Evolutionary conservation across 2,329 filamentous ascomycete species (phyloP).

Genomic region (Apiospora sp.): DNA sequence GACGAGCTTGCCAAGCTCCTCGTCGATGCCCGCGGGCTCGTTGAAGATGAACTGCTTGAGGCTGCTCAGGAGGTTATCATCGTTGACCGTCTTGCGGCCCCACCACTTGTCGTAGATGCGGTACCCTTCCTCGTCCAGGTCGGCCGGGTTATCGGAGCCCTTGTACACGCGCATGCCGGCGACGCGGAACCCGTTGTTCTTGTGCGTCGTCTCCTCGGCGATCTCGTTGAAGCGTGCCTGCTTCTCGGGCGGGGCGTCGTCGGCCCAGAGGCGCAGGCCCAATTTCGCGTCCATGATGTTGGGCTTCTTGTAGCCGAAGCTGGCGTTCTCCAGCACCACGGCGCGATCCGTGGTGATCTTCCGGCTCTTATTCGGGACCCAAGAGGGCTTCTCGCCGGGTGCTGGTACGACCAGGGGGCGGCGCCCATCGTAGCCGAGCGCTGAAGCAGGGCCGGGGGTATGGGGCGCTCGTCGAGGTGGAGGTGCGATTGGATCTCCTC

Average conservation of each 20-base stretch:
- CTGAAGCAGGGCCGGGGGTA: conserved; percentile 30
- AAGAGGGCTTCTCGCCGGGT: conserved; percentile 34
- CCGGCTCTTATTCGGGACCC: conserved; percentile 59
- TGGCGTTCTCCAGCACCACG: conserved; percentile 86
- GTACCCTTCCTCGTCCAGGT: conserved; percentile 63
- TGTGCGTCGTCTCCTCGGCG: conserved; percentile 65
- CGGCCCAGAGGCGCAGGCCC: conserved; percentile 85
- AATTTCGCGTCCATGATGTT: conserved; percentile 96
- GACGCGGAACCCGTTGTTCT: conserved; percentile 67
- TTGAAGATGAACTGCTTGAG: conserved; percentile 68
- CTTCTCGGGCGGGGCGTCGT: conserved; percentile 69
- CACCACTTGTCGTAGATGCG: conserved; percentile 70
- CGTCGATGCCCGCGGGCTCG: conserved; percentile 63
- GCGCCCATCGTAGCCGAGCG: conserved; percentile 38
- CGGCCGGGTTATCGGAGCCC: conserved; percentile 58
- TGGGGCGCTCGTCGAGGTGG: conserved; percentile 32
- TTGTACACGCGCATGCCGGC: conserved; percentile 72
- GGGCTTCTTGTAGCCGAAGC: conserved; percentile 80
- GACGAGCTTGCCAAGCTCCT: conserved; percentile 63
- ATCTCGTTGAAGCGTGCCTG: conserved; percentile 68
- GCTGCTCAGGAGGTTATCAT: conserved; percentile 61
- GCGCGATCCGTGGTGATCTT: conserved; percentile 80
- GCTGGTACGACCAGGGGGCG: conserved; percentile 22
- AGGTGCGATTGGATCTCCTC: conserved; percentile 50
- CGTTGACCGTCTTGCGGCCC: conserved; percentile 60